These are phyloP conservation scores for Macrolepiota albuminosa DNA, from an alignment of 768 basidiomycete genomes.

Conservation along the genomic window DNA sequence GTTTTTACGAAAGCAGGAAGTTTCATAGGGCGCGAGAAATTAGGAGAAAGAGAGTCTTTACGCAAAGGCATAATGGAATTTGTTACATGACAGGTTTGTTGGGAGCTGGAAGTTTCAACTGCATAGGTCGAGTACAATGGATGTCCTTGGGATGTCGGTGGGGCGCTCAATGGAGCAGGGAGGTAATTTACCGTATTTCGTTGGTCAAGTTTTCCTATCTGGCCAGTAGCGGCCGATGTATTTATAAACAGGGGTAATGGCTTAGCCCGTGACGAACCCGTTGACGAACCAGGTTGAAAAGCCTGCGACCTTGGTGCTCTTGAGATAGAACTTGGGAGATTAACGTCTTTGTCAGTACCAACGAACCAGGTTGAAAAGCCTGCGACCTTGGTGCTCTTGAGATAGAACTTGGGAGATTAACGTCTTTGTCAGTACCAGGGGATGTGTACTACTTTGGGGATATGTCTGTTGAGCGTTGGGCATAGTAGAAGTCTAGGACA, in stretches of 20 bases:
- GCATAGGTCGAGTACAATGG: not conserved
- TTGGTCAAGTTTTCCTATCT: not conserved
- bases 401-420: slow-evolving; percentile 1
- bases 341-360: not conserved
- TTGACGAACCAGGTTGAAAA: slow-evolving; percentile 2
- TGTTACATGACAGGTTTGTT: not conserved
- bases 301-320: not conserved
- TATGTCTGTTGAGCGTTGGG: not conserved
- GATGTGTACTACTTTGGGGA: not conserved
- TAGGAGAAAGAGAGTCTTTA: not conserved
- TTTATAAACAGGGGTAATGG: slow-evolving; percentile 6
- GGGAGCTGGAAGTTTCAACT: not conserved
- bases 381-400: slow-evolving; percentile 2
- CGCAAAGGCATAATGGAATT: not conserved
- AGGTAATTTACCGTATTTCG: not conserved
- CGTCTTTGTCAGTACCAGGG: not conserved
- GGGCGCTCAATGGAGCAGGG: slow-evolving; percentile 7
- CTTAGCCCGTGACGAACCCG: not conserved
- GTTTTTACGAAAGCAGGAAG: not conserved
- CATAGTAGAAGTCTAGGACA: not conserved
- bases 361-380: slow-evolving; percentile 1
- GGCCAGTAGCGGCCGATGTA: not conserved
- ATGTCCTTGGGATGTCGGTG: not conserved
- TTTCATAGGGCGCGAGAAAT: not conserved
- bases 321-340: slow-evolving; percentile 4